Conservation (phyloP, 1,139 yeast species). For the Candida dubliniensis region DNA sequence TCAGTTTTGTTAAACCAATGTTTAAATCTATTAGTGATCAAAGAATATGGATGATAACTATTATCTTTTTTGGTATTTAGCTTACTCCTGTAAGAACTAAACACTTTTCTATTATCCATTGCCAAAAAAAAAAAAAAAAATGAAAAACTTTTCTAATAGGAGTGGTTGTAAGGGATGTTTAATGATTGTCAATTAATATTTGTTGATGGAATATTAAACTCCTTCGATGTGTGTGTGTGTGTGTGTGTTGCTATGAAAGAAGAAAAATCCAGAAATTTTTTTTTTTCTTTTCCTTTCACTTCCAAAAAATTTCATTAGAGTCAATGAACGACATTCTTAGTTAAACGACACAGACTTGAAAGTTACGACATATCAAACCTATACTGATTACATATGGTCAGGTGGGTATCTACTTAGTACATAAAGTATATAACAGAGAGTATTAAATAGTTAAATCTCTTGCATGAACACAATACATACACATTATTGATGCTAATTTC, state of each 20-base stretch:
- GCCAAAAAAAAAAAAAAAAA: background rate
- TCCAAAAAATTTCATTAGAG: background rate
- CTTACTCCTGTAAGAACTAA: constrained; percentile 30
- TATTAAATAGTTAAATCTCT: no score
- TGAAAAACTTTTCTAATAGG: background rate
- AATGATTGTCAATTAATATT: no score
- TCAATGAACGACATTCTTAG: background rate
- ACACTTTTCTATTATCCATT: constrained; percentile 47
- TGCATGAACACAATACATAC: no score
- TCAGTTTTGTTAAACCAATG: constrained; percentile 20
- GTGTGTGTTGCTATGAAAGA: background rate
- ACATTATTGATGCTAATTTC: no score
- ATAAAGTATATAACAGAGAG: no score
- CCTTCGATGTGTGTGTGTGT: background rate
- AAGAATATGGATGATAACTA: constrained; percentile 16
- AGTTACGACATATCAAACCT: no score
- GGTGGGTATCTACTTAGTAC: no score
- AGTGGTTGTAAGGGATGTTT: background rate
- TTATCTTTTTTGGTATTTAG: constrained; percentile 16
- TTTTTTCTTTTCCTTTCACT: background rate
- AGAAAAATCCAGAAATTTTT: background rate
- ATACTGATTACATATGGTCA: no score
- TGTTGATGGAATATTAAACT: background rate
- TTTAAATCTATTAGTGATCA: constrained; percentile 33
- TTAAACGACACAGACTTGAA: background rate